Evolutionary conservation across 805 yeast genomes (phyloP).

Genomic region (Yamadazyma sp.): DNA sequence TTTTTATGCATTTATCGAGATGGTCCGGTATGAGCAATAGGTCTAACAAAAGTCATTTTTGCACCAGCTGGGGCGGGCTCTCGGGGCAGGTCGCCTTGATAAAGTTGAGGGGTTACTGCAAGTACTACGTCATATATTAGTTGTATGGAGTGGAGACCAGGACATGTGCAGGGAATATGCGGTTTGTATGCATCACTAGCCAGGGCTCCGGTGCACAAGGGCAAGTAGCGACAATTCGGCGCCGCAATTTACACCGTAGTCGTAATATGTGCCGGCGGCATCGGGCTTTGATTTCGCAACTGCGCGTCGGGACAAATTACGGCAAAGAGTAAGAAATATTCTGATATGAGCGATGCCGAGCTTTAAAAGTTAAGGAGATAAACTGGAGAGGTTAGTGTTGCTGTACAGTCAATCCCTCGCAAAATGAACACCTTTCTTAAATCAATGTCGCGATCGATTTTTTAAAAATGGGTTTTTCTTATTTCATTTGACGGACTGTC

Average conservation of each 20-base stretch:
- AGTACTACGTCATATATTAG: conserved; percentile 2
- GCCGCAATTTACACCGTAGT: conserved; percentile 4
- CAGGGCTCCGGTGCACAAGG: not conserved
- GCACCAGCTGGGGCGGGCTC: not conserved
- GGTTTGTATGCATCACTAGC: not conserved
- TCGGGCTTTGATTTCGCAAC: not conserved
- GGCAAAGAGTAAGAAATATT: not conserved
- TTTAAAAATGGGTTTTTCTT: too few species aligned
- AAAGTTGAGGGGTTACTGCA: conserved; percentile 5
- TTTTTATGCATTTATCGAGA: conserved; percentile 2
- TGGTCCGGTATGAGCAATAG: too few species aligned
- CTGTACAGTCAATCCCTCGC: too few species aligned
- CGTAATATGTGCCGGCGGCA: not conserved
- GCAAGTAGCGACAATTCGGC: not conserved
- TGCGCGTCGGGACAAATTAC: conserved; percentile 6
- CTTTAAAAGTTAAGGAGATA: not conserved
- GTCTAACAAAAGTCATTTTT: too few species aligned
- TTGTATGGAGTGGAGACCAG: conserved; percentile 2
- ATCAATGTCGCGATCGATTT: too few species aligned
- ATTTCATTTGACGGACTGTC: too few species aligned
- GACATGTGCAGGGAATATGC: conserved; percentile 1
- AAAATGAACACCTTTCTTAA: too few species aligned
- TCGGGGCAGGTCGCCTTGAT: too few species aligned
- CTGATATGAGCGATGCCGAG: conserved; percentile 3
- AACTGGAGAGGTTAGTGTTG: conserved; percentile 4